A percentile compares a stretch with the other conserved stretches of the same genome.
Evolutionary conservation across 768 basidiomycete species (phyloP).

Genomic region (Favolaschia claudopus): DNA sequence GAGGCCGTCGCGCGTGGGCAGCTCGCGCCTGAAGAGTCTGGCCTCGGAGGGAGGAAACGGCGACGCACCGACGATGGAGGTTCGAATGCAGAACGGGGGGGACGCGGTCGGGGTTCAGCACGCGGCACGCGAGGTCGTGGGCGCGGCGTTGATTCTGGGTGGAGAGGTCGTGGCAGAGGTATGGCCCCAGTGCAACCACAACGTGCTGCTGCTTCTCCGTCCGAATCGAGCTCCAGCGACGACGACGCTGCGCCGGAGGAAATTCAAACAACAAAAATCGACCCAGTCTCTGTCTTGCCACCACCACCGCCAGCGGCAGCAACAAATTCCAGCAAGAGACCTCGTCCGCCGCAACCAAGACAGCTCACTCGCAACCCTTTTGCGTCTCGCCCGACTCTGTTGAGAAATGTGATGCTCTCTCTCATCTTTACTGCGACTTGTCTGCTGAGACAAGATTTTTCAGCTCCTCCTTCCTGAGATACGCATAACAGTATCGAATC

Average conservation of each 20-base stretch:
- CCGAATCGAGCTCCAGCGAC: constrained; percentile 30
- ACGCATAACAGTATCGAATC: constrained; percentile 85
- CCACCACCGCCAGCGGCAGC: constrained; percentile 1
- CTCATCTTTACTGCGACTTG: background rate
- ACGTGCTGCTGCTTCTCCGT: constrained; percentile 14
- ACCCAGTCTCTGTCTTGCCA: background rate
- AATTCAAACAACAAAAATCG: constrained; percentile 57
- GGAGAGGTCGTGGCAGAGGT: constrained; percentile 36
- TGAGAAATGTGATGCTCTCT: constrained; percentile 72
- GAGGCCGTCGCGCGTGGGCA: constrained; percentile 87
- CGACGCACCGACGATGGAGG: constrained; percentile 39
- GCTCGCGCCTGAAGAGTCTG: constrained; percentile 56
- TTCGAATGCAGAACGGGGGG: constrained; percentile 32
- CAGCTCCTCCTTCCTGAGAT: constrained; percentile 89
- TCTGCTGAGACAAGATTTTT: constrained; percentile 8
- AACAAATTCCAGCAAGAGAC: constrained; percentile 30
- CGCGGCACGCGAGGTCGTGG: constrained; percentile 32
- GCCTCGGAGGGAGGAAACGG: constrained; percentile 52
- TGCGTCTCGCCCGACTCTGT: constrained; percentile 68
- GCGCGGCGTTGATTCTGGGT: constrained; percentile 37
- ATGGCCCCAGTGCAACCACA: constrained; percentile 24
- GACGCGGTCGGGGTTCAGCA: constrained; percentile 29
- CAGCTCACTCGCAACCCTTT: constrained; percentile 69
- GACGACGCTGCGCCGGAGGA: constrained; percentile 63
- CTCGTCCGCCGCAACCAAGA: constrained; percentile 45